A percentile compares a stretch with the other conserved stretches of the same genome.
phyloP scores from a whole-genome alignment of 495 filamentous ascomycete species.

The Diplogelasinospora grovesii region DNA sequence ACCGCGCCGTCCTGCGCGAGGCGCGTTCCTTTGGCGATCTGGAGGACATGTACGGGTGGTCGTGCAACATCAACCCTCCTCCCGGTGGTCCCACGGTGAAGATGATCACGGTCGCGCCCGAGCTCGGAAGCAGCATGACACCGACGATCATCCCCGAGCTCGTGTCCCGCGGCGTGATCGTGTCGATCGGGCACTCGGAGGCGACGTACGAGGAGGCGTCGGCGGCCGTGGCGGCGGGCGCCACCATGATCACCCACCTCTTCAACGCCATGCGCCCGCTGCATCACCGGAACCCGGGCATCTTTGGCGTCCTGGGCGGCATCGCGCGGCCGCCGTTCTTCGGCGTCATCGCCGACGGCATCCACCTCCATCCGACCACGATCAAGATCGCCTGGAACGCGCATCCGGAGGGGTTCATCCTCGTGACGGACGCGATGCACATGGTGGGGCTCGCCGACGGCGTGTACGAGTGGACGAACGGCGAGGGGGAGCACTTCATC shows the following conservation, averaged over 20 bases:
- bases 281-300: conserved; percentile 76
- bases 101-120: conserved; percentile 77
- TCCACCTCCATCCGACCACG: conserved; percentile 58
- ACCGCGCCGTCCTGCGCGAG: conserved; percentile 53
- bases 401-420: conserved; percentile 56
- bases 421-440: conserved; percentile 65
- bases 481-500: conserved; percentile 50
- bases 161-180: conserved; percentile 53
- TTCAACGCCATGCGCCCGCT: conserved; percentile 88
- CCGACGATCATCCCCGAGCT: conserved; percentile 55
- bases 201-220: conserved; percentile 70
- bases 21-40: conserved; percentile 51
- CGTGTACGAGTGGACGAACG: conserved; percentile 72
- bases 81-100: conserved; percentile 42
- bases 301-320: conserved; percentile 69
- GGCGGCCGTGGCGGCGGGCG: conserved; percentile 58
- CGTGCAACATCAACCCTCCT: conserved; percentile 47
- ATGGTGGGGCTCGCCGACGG: conserved; percentile 67
- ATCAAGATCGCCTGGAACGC: conserved; percentile 57
- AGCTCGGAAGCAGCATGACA: conserved; percentile 57
- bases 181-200: conserved; percentile 76
- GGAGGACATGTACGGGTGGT: conserved; percentile 59
- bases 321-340: conserved; percentile 49
- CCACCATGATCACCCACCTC: conserved; percentile 79
- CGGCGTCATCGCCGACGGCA: conserved; percentile 60